Evolutionary conservation across 208 protist genomes (phyloP).

Genomic region (Angomonas deanei): DNA sequence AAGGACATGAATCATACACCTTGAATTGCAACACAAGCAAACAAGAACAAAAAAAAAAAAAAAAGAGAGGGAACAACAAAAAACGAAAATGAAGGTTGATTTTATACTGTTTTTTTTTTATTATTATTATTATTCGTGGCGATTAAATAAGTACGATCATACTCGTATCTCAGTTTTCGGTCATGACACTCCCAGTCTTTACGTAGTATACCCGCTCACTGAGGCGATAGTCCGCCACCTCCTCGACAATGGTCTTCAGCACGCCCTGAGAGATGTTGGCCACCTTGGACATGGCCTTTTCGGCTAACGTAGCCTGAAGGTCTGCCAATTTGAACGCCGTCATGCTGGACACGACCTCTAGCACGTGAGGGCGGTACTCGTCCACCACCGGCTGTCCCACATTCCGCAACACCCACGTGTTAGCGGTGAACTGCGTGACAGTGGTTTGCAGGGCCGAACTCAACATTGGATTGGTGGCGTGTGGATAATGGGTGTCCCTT

Average conservation of each 20-base stretch:
- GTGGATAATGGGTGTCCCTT: slow-evolving; percentile 53
- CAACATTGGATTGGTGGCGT: slow-evolving; percentile 75
- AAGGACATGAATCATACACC: background rate
- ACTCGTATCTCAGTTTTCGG: background rate
- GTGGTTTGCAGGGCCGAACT: slow-evolving; percentile 51
- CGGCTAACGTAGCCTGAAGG: slow-evolving; percentile 23
- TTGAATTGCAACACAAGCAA: background rate
- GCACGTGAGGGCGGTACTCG: slow-evolving; percentile 59
- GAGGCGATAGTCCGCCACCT: slow-evolving; percentile 63
- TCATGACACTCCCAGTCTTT: slow-evolving; percentile 13
- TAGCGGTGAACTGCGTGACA: slow-evolving; percentile 69
- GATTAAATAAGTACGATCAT: too few species aligned
- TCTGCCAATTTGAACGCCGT: slow-evolving; percentile 50
- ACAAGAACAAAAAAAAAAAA: slow-evolving; percentile 7
- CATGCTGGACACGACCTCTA: slow-evolving; percentile 51
- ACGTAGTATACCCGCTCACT: slow-evolving; percentile 73
- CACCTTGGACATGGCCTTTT: slow-evolving; percentile 14
- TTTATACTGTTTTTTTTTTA: background rate
- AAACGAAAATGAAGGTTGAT: background rate
- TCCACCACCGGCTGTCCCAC: slow-evolving; percentile 65
- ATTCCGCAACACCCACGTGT: slow-evolving; percentile 74
- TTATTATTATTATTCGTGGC: background rate
- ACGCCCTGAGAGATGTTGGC: slow-evolving; percentile 14
- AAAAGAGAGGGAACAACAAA: background rate
- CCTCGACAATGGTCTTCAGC: slow-evolving; percentile 53